These are phyloP conservation scores for Physcomitrellopsis africana DNA, from an alignment of 225 moss, liverwort and hornwort genomes.

Conservation along the genomic window DNA sequence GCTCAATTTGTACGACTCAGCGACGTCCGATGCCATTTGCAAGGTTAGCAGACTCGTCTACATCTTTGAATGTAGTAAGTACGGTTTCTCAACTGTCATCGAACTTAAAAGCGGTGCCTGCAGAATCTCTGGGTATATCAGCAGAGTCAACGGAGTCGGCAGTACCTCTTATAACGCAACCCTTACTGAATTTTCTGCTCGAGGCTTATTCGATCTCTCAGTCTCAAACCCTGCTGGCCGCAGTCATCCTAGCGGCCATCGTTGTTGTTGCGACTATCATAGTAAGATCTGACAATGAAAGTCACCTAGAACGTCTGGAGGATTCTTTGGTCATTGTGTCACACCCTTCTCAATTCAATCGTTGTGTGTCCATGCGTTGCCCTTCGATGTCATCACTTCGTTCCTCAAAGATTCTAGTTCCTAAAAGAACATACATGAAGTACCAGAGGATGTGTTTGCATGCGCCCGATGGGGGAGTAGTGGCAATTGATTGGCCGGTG, in stretches of 20 bases:
- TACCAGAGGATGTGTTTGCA: constrained; percentile 74
- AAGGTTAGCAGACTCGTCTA: constrained; percentile 21
- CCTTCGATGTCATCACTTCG: constrained; percentile 65
- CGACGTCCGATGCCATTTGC: constrained; percentile 9
- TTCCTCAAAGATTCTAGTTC: constrained; percentile 19
- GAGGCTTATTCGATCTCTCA: constrained; percentile 18
- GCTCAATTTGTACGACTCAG: neutral
- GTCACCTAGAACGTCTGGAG: constrained; percentile 9
- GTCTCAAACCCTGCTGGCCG: constrained; percentile 20
- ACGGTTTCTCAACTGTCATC: constrained; percentile 22
- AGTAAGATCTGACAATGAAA: constrained; percentile 20
- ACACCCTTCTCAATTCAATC: constrained; percentile 66
- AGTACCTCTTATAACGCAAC: neutral
- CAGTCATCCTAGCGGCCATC: constrained; percentile 35
- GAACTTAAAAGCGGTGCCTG: constrained; percentile 25
- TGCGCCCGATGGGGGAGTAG: constrained; percentile 73
- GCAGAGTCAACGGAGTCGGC: constrained; percentile 2
- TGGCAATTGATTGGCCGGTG: constrained; percentile 90
- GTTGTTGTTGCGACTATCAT: constrained; percentile 29
- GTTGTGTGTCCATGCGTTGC: constrained; percentile 69
- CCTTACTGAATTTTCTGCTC: constrained; percentile 22
- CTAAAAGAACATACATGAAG: constrained; percentile 36
- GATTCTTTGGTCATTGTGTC: constrained; percentile 49
- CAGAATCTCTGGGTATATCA: constrained; percentile 8
- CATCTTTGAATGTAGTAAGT: constrained; percentile 22